Conservation (phyloP, 106 monocot genomes). For the Allium cepa region DNA sequence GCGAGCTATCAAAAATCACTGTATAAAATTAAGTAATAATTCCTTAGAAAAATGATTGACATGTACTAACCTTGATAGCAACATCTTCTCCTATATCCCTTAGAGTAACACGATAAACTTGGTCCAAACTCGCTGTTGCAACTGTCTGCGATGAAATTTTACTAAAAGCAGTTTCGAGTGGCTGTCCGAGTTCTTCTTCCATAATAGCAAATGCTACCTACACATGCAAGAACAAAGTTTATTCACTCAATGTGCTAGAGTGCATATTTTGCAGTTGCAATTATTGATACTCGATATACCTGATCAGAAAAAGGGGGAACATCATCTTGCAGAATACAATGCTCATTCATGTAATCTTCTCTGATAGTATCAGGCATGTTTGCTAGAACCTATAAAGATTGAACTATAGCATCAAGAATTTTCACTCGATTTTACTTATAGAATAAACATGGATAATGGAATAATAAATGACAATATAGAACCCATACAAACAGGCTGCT, state of each 20-base stretch:
- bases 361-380: slow-evolving; percentile 97
- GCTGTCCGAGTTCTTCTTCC: slow-evolving; percentile 93
- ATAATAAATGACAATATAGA: no score
- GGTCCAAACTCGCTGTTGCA: slow-evolving; percentile 92
- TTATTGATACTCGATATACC: slow-evolving; percentile 17
- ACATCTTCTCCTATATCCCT: slow-evolving; percentile 95
- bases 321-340: slow-evolving; percentile 96
- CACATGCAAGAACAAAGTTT: background rate
- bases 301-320: slow-evolving; percentile 92
- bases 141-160: slow-evolving; percentile 83
- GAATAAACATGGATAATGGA: no score
- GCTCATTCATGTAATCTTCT: slow-evolving; percentile 99
- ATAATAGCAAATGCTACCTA: slow-evolving; percentile 83
- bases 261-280: no score
- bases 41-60: background rate
- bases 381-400: slow-evolving; percentile 58
- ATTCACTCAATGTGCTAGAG: background rate
- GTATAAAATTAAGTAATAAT: no score
- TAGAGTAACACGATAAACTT: slow-evolving; percentile 92
- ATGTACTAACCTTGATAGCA: slow-evolving; percentile 76
- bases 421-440: no score
- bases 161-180: slow-evolving; percentile 80
- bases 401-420: no score
- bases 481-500: no score
- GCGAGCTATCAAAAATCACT: no score